phyloP scores from a whole-genome alignment of 768 basidiomycete species.

The Russula sp. region DNA sequence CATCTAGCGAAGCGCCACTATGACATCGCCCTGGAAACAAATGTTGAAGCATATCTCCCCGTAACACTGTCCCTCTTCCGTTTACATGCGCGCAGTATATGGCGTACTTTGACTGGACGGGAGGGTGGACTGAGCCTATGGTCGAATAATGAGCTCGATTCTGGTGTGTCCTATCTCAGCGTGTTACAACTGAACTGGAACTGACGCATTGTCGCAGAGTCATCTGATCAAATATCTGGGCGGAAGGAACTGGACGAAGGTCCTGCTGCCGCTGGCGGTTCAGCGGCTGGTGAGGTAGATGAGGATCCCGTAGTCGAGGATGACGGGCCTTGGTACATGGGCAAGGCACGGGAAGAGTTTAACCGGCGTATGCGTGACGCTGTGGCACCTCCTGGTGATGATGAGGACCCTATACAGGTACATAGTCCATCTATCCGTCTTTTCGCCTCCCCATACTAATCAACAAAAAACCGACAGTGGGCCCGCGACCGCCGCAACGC shows the following conservation, averaged over 20 bases:
- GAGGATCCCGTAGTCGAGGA: constrained; percentile 38
- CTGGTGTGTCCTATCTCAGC: constrained; percentile 29
- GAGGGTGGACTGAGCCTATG: constrained; percentile 62
- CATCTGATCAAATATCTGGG: constrained; percentile 5
- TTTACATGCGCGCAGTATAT: constrained; percentile 76
- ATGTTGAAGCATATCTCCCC: constrained; percentile 84
- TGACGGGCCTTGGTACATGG: constrained; percentile 74
- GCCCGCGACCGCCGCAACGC: constrained; percentile 67
- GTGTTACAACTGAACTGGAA: background rate
- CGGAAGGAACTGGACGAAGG: constrained; percentile 21
- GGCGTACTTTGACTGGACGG: constrained; percentile 62
- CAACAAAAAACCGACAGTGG: constrained; percentile 44
- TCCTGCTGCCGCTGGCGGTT: background rate
- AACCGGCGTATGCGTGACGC: constrained; percentile 47
- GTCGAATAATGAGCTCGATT: constrained; percentile 47
- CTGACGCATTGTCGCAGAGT: background rate
- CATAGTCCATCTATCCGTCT: constrained; percentile 30
- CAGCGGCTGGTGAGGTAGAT: constrained; percentile 23
- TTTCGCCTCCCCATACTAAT: background rate
- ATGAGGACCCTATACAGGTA: constrained; percentile 72
- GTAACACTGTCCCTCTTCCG: constrained; percentile 77
- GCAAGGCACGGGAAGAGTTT: constrained; percentile 77
- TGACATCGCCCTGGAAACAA: constrained; percentile 83
- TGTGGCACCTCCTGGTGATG: constrained; percentile 38
- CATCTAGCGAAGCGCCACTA: constrained; percentile 96